These are phyloP conservation scores for Nymphaea colorata DNA, from an alignment of 164 flowering plant genomes.

Conservation along the genomic window DNA sequence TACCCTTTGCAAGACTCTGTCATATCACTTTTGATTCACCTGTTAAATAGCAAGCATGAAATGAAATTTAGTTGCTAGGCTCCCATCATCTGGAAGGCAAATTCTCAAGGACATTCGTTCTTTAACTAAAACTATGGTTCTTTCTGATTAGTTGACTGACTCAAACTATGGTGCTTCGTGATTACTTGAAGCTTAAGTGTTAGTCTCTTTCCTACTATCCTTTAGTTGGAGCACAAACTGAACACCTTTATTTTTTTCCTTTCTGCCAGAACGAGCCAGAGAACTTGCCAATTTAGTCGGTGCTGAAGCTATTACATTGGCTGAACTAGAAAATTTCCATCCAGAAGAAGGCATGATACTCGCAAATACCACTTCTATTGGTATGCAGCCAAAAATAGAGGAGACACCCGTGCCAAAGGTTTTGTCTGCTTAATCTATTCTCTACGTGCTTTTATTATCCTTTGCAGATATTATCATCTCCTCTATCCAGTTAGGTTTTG, in stretches of 20 bases:
- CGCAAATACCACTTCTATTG: constrained; percentile 93
- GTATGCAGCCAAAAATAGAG: constrained; percentile 85
- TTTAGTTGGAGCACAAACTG: not conserved
- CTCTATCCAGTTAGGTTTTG: not conserved
- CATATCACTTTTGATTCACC: no score
- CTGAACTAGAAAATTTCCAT: constrained; percentile 43
- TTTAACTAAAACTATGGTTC: no score
- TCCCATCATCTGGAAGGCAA: no score
- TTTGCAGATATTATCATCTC: not conserved
- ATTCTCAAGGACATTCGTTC: no score
- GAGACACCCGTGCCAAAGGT: constrained; percentile 93
- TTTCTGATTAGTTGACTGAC: no score
- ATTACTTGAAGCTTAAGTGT: no score
- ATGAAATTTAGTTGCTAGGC: no score
- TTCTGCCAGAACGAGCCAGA: constrained; percentile 55
- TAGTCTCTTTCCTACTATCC: not conserved
- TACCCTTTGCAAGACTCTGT: not conserved
- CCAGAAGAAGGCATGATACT: constrained; percentile 88
- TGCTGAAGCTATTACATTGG: constrained; percentile 66
- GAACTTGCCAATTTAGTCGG: constrained; percentile 73
- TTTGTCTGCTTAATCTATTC: constrained; percentile 7
- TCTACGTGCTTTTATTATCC: not conserved
- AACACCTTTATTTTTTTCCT: not conserved
- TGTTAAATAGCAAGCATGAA: no score
- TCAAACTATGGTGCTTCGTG: no score